Conservation (phyloP, 805 yeast species). For the Candida broadrunensis region DNA sequence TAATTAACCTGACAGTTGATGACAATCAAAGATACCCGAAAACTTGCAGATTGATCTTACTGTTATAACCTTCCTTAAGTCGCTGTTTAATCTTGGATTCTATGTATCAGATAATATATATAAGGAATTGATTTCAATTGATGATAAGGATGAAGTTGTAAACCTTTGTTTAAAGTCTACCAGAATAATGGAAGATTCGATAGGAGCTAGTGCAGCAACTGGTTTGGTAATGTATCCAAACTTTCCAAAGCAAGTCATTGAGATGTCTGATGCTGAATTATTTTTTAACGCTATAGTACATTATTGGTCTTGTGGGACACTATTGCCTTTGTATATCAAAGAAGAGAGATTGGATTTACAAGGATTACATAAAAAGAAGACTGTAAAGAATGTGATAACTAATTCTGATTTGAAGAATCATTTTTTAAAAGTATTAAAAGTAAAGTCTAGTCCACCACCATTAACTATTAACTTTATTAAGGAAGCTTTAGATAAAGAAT, state of each 20-base stretch:
- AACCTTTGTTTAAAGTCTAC: not conserved
- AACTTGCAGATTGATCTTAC: not conserved
- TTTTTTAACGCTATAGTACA: constrained; percentile 5
- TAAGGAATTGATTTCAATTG: not conserved
- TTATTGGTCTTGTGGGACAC: constrained; percentile 4
- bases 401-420: constrained; percentile 4
- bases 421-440: constrained; percentile 4
- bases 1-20: not conserved
- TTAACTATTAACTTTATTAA: constrained; percentile 10
- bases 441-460: constrained; percentile 7
- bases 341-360: constrained; percentile 3
- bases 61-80: not conserved
- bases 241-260: constrained; percentile 9
- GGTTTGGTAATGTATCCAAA: constrained; percentile 6
- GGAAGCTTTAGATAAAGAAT: constrained; percentile 10
- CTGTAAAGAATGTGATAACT: not conserved
- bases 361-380: constrained; percentile 1
- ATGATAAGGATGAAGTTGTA: not conserved
- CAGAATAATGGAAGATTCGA: not conserved
- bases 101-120: not conserved
- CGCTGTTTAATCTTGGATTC: not conserved
- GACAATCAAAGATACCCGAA: too few species aligned
- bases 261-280: constrained; percentile 2
- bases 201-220: not conserved
- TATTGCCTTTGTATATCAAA: constrained; percentile 1